These are phyloP conservation scores for Alloascoidea africana DNA, from an alignment of 805 yeast species.

Conservation along the genomic window DNA sequence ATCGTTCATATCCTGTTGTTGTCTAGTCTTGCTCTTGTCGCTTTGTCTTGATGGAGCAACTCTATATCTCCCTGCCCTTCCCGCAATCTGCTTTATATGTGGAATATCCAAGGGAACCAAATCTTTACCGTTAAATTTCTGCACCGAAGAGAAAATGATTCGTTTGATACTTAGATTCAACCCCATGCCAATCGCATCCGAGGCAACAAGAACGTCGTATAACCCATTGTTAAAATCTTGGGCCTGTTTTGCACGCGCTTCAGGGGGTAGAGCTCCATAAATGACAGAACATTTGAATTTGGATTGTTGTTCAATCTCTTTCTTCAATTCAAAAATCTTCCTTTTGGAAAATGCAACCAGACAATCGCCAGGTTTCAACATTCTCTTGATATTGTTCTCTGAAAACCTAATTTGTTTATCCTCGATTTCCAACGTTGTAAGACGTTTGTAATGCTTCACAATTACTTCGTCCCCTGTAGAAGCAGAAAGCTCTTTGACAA, in stretches of 20 bases:
- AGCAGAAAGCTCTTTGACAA: conserved; percentile 40
- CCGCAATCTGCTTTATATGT: conserved; percentile 82
- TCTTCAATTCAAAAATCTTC: conserved; percentile 52
- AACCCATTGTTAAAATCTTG: conserved; percentile 61
- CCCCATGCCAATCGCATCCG: conserved; percentile 98
- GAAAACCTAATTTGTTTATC: conserved; percentile 16
- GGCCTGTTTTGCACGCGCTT: conserved; percentile 80
- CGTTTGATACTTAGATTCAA: conserved; percentile 73
- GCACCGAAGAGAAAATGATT: conserved; percentile 52
- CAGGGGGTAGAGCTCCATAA: conserved; percentile 94
- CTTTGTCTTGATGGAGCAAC: conserved; percentile 16
- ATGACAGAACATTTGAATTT: conserved; percentile 67
- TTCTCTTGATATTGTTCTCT: conserved; percentile 18
- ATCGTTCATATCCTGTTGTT: conserved; percentile 5
- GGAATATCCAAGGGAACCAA: conserved; percentile 38
- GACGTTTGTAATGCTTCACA: conserved; percentile 56
- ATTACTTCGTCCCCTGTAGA: conserved; percentile 71
- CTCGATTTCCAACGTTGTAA: conserved; percentile 56
- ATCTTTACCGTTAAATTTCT: conserved; percentile 56
- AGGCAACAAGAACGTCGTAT: conserved; percentile 77
- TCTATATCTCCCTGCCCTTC: conserved; percentile 82
- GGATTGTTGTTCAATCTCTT: conserved; percentile 50
- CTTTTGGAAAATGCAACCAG: conserved; percentile 74
- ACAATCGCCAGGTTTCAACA: conserved; percentile 66
- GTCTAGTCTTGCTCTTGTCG: background rate